Evolutionary conservation across 2,329 filamentous ascomycete species (phyloP), one percentile per base, ranked within the genome.

Genomic region (Ceratocystis cacaofunesta): DNA sequence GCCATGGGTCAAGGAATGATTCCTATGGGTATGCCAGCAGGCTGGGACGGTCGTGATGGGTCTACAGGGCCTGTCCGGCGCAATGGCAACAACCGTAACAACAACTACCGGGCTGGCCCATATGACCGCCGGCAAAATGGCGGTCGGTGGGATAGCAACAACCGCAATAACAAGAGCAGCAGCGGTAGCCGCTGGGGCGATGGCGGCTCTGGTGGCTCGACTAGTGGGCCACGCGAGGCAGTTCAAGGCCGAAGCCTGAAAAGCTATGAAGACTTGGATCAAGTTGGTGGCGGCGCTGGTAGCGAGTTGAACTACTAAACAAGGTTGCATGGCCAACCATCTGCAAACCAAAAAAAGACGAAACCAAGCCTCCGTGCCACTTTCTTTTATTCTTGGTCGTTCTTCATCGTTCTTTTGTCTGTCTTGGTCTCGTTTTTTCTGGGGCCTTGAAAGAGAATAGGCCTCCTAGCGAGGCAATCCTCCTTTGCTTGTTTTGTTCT

Each of bases 231-330:
- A 22, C 84, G 89, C 22, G 92, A 97, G 75, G 92, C 94, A 10
- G 91, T 95, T 0, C 90, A 95, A 70, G 94, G 94, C 4, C 85
- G 94, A 66, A 96, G 89, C 68, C 78, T 99, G 69, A 96, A 95
- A 81, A 96, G 90, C 74, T 99, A 99, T 73, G 95, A 99, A 75
- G 94, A 99, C 73, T 79, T 99, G 28, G 94, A 99, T 77, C 92
- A 95, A 58, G 87, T 88, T 66, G 85, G 85, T 46, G 84, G 86
- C 15, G 80, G 83, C 44, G 89, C 87, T 50, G 85, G 87, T 50
- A 62, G 89, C 32, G 92, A 96, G 77, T 78, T 97, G 71, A 95
- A 97, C 76, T 97, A 97, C 73, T 97, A 81, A 41, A 12, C 10
- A 41, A 41, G 36, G 2, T 41, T 41, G 73, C 61, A 19, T 19